Percentiles rank a stretch among this genome's conserved stretches.
Conservation (phyloP, 108 stramenopile genomes). For the Schizochytrium sp. region DNA sequence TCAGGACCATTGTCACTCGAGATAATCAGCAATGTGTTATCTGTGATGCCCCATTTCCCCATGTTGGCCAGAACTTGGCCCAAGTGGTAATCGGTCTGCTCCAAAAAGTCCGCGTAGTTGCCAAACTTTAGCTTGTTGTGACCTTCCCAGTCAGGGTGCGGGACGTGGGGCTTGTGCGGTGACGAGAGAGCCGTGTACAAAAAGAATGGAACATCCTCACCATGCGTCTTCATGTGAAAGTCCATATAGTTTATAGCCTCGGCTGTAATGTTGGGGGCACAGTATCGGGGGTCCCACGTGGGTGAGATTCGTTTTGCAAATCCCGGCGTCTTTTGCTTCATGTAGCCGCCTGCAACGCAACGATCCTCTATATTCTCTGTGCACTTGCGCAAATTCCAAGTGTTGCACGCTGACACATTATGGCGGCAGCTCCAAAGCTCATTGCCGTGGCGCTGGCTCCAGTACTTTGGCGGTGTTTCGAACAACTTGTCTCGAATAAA, state of each 20-base stretch:
- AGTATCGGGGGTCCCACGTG: no score
- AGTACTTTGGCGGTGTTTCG: no score
- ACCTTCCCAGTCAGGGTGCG: not conserved
- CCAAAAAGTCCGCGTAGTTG: not conserved
- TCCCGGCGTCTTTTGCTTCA: no score
- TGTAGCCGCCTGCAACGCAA: no score
- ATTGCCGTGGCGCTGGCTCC: no score
- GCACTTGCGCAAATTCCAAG: no score
- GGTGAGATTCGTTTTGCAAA: no score
- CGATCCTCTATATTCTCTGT: no score
- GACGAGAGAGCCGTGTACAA: not conserved
- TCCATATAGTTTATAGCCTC: not conserved
- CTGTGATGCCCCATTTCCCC: not conserved
- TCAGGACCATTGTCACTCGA: not conserved
- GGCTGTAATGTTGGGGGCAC: no score
- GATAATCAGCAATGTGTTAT: not conserved
- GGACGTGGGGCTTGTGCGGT: not conserved
- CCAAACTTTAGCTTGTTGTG: not conserved
- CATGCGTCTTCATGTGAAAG: not conserved
- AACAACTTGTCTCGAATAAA: no score
- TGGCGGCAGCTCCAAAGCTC: no score
- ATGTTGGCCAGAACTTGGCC: not conserved
- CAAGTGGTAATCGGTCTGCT: not conserved
- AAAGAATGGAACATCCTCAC: not conserved
- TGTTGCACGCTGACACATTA: no score